Base-by-base conservation (phyloP, 2,329 filamentous ascomycete genomes). In the Ceratocystis colombiana region DNA sequence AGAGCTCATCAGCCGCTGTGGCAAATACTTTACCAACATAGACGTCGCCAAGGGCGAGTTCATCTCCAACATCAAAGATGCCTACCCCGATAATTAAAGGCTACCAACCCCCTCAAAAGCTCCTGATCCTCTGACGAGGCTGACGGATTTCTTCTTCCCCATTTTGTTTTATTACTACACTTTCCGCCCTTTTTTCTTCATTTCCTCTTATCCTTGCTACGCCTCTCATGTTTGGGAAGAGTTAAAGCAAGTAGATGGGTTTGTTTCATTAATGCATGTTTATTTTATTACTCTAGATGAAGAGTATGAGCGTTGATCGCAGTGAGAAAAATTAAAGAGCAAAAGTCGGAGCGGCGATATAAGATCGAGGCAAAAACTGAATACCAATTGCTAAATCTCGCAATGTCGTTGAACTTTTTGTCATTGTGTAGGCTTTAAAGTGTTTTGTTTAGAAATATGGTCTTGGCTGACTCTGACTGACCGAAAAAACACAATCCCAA, bases 21-120 rank as follows among this genome's bases (percentile, higher is more conserved):
- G 94, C 0, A 88, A 87, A 71, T 90, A 89, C 74, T 97, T 99
- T 75, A 95, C 90, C 75, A 81, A 90, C 53, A 97, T 91, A 80
- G 89, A 96, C 75, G 72, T 74, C 3, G 77, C 77, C 44, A 79
- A 76, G 0, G 84, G 84, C 70, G 79, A 76, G 3, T 99, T 97
- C 76, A 81, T 96, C 41, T 96, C 90, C 71, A 97, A 96, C 74
- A 72, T 83, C 41, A 76, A 77, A 70, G 89, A 95, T 71, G 85
- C 92, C 72, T 96, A 91, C 75, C 93, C 93, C 0, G 88, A 96
- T 72, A 90, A 95, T 75, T 96, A 69, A 73, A 55, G 12, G 22
- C 4, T 17, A 15, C 25, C 33, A 53, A 20, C 5, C n/a, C 22
- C 2, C 41, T 7, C 20, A 41, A 12, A 10, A 10, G 37, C 37